These are phyloP conservation scores for Millerago galiae DNA, from an alignment of 805 yeast genomes.

Conservation along the genomic window DNA sequence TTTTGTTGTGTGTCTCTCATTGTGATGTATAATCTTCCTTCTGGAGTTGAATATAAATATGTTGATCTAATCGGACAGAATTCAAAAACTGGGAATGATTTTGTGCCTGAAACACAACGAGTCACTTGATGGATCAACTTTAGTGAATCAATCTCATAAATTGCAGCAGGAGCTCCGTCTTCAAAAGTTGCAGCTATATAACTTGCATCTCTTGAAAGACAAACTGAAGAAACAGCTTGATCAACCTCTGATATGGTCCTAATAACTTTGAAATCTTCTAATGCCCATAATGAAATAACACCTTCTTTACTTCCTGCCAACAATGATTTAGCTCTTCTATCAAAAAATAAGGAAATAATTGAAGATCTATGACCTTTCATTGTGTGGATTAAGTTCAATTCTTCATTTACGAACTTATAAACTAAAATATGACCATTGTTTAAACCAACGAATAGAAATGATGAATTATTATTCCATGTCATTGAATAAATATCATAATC, in stretches of 20 bases:
- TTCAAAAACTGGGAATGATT: constrained; percentile 22
- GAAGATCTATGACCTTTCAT: constrained; percentile 46
- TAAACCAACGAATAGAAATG: constrained; percentile 39
- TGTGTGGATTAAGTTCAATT: constrained; percentile 10
- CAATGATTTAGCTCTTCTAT: constrained; percentile 45
- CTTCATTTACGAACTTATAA: constrained; percentile 8
- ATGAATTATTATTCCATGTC: constrained; percentile 28
- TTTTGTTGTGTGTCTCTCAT: background rate
- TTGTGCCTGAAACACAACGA: constrained; percentile 14
- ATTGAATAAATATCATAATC: constrained; percentile 24
- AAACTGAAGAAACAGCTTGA: constrained; percentile 36
- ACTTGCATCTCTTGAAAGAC: constrained; percentile 39
- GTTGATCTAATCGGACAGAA: constrained; percentile 27
- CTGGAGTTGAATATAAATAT: constrained; percentile 24
- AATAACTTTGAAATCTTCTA: constrained; percentile 32
- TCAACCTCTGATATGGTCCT: constrained; percentile 35
- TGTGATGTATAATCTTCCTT: constrained; percentile 13
- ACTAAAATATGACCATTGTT: constrained; percentile 38
- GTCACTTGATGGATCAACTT: constrained; percentile 16
- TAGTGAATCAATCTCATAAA: constrained; percentile 30
- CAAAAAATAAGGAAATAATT: constrained; percentile 39
- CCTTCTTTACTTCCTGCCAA: constrained; percentile 56
- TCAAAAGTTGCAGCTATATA: constrained; percentile 40
- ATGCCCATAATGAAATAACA: constrained; percentile 44
- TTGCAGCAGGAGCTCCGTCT: constrained; percentile 31